Percentiles rank a stretch among this genome's conserved stretches.
phyloP scores from a whole-genome alignment of 1,284 basidiomycete species.

The Melampsora americana region DNA sequence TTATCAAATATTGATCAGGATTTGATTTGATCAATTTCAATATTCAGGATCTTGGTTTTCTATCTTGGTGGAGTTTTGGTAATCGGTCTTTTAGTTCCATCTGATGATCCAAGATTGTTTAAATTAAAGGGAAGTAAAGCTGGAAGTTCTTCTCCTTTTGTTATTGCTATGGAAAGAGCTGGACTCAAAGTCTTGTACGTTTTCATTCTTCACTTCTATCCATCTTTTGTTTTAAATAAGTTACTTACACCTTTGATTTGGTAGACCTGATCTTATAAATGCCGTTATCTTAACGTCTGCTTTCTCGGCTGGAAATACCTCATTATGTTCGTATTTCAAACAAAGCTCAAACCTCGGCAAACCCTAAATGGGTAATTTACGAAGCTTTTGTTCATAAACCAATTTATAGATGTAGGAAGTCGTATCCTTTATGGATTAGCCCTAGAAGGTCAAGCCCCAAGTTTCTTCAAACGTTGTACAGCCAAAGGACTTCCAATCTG shows the following conservation, averaged over 20 bases:
- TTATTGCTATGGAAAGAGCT: conserved; percentile 49
- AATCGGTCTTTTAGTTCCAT: conserved; percentile 51
- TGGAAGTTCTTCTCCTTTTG: conserved; percentile 49
- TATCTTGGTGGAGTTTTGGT: conserved; percentile 51
- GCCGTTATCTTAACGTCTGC: conserved; percentile 15
- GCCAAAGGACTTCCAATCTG: conserved; percentile 49
- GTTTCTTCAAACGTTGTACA: conserved; percentile 46
- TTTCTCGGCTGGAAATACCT: conserved; percentile 18
- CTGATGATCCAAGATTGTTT: conserved; percentile 46
- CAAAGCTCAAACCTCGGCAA: no score
- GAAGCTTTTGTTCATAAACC: no score
- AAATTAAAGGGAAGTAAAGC: conserved; percentile 41
- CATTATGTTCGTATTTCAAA: conserved; percentile 2
- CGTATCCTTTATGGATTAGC: conserved; percentile 51
- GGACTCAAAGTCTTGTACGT: neutral
- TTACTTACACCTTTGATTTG: no score
- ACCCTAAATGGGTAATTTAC: no score
- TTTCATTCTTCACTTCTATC: neutral
- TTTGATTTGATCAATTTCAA: no score
- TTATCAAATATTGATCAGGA: no score
- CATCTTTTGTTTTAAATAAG: neutral
- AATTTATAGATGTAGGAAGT: conserved; percentile 48
- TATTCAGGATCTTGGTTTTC: conserved; percentile 52
- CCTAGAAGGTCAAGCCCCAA: conserved; percentile 48
- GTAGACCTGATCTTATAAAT: conserved; percentile 11